Conservation (phyloP, 108 stramenopile genomes). For the Chaetoceros muelleri region DNA sequence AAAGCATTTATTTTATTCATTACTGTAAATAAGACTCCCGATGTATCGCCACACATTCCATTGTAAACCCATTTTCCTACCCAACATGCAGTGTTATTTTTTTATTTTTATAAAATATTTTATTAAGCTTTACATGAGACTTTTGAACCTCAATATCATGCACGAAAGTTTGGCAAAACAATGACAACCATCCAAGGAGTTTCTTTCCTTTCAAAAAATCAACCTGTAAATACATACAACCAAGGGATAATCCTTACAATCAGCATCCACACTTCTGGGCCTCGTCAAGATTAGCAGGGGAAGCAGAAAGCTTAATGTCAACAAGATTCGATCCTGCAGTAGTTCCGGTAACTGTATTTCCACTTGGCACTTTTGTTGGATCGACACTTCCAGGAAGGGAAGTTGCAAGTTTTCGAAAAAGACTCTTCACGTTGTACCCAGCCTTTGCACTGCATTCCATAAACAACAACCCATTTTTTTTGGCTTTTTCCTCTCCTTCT, state of each 20-base stretch:
- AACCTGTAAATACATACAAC: no score
- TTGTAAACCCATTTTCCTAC: no score
- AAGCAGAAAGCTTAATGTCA: slow-evolving; percentile 88
- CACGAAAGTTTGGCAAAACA: no score
- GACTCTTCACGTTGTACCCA: slow-evolving; percentile 94
- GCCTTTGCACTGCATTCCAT: slow-evolving; percentile 99
- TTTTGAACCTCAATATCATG: no score
- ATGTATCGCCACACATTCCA: no score
- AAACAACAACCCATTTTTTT: slow-evolving; percentile 89
- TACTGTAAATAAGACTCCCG: no score
- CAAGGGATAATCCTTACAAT: not conserved
- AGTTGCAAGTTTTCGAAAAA: slow-evolving; percentile 96
- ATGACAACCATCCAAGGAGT: no score
- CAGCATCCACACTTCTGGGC: slow-evolving; percentile 77
- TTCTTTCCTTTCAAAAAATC: no score
- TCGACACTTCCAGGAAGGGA: slow-evolving; percentile 90
- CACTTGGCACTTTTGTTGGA: slow-evolving; percentile 32
- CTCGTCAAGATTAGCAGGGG: slow-evolving; percentile 86
- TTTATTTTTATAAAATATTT: no score
- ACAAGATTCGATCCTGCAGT: slow-evolving; percentile 65
- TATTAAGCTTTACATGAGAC: no score
- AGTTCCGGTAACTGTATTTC: slow-evolving; percentile 18
- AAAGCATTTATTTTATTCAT: no score
- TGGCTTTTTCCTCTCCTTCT: slow-evolving; percentile 95
- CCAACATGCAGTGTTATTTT: no score